Percentiles rank a stretch among this genome's conserved stretches.
Evolutionary conservation across 2,329 filamentous ascomycete genomes (phyloP).

Genomic region (Alternaria sp.): DNA sequence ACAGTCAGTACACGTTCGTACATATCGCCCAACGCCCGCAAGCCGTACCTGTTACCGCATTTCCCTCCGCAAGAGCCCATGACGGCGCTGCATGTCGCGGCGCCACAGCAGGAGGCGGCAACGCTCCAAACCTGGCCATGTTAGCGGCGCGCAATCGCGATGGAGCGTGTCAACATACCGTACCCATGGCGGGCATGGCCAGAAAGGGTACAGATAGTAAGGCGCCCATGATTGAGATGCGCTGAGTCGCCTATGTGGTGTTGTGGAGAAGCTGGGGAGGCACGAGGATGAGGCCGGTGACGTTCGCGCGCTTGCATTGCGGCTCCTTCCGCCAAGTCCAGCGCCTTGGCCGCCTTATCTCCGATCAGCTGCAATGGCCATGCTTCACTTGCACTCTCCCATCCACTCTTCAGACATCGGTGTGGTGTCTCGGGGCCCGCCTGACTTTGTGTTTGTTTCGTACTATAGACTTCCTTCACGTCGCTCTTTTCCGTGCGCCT

Average conservation of each 20-base stretch:
- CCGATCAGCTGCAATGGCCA: constrained; percentile 19
- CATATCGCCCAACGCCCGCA: not conserved
- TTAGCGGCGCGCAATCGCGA: constrained; percentile 31
- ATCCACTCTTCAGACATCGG: constrained; percentile 1
- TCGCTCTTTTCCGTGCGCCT: not conserved
- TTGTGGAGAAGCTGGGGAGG: constrained; percentile 19
- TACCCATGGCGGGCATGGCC: constrained; percentile 84
- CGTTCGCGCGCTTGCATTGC: constrained; percentile 24
- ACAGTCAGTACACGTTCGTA: constrained; percentile 14
- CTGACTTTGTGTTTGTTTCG: constrained; percentile 5
- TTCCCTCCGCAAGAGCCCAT: constrained; percentile 91
- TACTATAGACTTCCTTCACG: not conserved
- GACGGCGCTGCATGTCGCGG: constrained; percentile 93
- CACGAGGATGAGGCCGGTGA: constrained; percentile 25
- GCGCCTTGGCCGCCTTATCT: constrained; percentile 30
- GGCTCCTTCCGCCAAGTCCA: constrained; percentile 21
- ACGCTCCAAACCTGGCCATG: constrained; percentile 73
- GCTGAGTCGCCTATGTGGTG: constrained; percentile 13
- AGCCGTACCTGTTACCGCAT: constrained; percentile 84
- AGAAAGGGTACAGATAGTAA: constrained; percentile 88
- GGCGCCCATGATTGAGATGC: constrained; percentile 75
- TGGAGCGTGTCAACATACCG: constrained; percentile 66
- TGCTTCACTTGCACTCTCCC: constrained; percentile 9
- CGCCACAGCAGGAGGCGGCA: constrained; percentile 91
- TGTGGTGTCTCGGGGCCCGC: constrained; percentile 4